A percentile compares a stretch with the other conserved stretches of the same genome.
Evolutionary conservation across 192 early-diverging fungal genomes (phyloP).

Genomic region (Chytriomyces confervae): DNA sequence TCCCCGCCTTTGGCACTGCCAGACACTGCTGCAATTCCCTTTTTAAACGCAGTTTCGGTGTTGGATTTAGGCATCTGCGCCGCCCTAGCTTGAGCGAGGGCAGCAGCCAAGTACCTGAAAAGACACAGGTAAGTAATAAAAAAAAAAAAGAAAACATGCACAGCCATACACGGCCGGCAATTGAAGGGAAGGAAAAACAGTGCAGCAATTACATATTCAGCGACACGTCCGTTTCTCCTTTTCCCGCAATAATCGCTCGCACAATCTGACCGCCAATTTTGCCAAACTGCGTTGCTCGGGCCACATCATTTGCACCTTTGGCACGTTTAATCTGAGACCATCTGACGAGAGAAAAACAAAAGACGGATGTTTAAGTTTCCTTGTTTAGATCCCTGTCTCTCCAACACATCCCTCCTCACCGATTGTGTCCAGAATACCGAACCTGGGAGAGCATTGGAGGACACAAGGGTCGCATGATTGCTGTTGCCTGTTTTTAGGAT

Average conservation of each 20-base stretch:
- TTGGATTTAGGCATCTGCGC: slow-evolving; percentile 75
- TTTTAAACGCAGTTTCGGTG: slow-evolving; percentile 73
- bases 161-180: too few species aligned
- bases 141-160: too few species aligned
- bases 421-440: too few species aligned
- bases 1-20: slow-evolving; percentile 40
- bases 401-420: too few species aligned
- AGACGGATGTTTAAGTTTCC: too few species aligned
- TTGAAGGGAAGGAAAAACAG: not conserved
- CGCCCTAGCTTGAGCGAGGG: slow-evolving; percentile 61
- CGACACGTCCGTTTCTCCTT: slow-evolving; percentile 62
- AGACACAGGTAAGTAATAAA: not conserved
- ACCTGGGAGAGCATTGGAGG: too few species aligned
- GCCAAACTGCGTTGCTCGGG: slow-evolving; percentile 42
- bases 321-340: slow-evolving; percentile 35
- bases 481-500: too few species aligned
- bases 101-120: slow-evolving; percentile 36
- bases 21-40: slow-evolving; percentile 42
- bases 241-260: slow-evolving; percentile 61
- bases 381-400: too few species aligned
- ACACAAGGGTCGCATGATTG: too few species aligned
- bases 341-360: not conserved
- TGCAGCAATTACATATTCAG: slow-evolving; percentile 49
- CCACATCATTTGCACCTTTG: slow-evolving; percentile 51
- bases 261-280: slow-evolving; percentile 70